A percentile compares a stretch with the other conserved stretches of the same genome.
Evolutionary conservation across 768 basidiomycete species (phyloP).

Genomic region (Multifurca ochricompacta): DNA sequence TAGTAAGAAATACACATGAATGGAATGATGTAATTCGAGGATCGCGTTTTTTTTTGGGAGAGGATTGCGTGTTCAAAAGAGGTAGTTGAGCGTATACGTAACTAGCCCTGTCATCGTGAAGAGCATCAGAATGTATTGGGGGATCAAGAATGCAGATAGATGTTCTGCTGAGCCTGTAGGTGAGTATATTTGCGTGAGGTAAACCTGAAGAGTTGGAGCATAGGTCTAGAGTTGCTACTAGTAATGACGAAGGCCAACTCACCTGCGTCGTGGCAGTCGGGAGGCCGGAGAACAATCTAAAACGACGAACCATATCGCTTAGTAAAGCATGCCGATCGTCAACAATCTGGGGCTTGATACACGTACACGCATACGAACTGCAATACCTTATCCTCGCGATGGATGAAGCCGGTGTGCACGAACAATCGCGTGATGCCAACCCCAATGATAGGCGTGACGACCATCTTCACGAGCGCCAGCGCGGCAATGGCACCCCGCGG

Average conservation of each 20-base stretch:
- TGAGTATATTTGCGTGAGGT: constrained; percentile 58
- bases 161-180: constrained; percentile 58
- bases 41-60: too few species aligned
- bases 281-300: constrained; percentile 19
- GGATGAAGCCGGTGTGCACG: constrained; percentile 39
- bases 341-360: constrained; percentile 33
- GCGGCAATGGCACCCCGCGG: constrained; percentile 45
- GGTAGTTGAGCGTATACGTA: constrained; percentile 14
- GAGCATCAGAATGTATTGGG: constrained; percentile 29
- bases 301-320: constrained; percentile 58
- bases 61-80: constrained; percentile 7
- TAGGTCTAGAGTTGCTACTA: background rate
- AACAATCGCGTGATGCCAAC: constrained; percentile 46
- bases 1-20: background rate
- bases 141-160: constrained; percentile 54
- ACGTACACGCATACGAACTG: constrained; percentile 64
- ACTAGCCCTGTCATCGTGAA: constrained; percentile 19
- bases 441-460: constrained; percentile 54
- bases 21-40: background rate
- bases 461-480: constrained; percentile 46
- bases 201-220: constrained; percentile 34
- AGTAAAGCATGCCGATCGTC: constrained; percentile 45
- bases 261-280: constrained; percentile 19
- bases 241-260: background rate
- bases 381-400: constrained; percentile 47